Percentiles rank a stretch among this genome's conserved stretches.
Evolutionary conservation across 2,329 filamentous ascomycete species (phyloP).

Genomic region (Ophiostoma piceae): DNA sequence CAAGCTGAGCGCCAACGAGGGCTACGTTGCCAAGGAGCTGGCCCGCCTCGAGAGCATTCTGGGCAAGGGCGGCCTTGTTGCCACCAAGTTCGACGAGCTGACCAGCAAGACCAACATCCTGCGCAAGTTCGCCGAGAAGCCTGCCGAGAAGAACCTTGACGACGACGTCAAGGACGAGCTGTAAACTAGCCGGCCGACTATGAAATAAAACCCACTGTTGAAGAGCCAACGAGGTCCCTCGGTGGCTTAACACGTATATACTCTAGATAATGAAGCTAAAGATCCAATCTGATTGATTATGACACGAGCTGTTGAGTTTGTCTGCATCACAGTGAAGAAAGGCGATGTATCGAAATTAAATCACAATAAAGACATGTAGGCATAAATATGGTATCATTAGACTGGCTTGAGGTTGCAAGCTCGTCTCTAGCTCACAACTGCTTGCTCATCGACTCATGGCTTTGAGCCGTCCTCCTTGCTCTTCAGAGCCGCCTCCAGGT

Average conservation of each 20-base stretch:
- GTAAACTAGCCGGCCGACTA: constrained; percentile 40
- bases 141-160: constrained; percentile 44
- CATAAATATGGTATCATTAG: background rate
- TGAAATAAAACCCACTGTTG: background rate
- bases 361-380: background rate
- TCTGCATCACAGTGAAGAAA: too few species aligned
- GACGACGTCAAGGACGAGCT: constrained; percentile 61
- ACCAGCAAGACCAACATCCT: constrained; percentile 83
- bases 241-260: background rate
- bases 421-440: background rate
- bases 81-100: constrained; percentile 83
- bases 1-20: constrained; percentile 73
- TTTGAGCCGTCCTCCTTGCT: constrained; percentile 40
- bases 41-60: constrained; percentile 73
- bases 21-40: constrained; percentile 80
- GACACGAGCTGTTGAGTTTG: background rate
- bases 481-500: constrained; percentile 67
- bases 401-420: background rate
- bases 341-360: background rate
- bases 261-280: background rate
- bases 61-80: constrained; percentile 78
- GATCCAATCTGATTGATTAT: background rate
- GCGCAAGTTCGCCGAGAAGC: constrained; percentile 63
- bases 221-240: background rate
- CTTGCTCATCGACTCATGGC: constrained; percentile 15